Base-by-base conservation (phyloP, 345 rosid genomes). In the Gossypium thurberi region DNA sequence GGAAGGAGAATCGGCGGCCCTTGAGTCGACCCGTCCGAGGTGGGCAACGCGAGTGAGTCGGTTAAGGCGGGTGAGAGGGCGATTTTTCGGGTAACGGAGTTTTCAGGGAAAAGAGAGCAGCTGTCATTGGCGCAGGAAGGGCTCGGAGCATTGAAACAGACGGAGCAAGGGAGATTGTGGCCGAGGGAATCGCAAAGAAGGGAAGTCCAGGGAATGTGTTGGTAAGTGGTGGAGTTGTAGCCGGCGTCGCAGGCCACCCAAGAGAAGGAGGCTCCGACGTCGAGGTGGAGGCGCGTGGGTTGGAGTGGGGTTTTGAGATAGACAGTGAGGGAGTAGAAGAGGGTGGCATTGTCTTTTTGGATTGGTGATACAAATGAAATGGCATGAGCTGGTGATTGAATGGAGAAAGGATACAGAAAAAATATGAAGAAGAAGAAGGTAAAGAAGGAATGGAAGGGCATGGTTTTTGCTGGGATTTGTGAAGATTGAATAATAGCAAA, bases 51-150 rank as follows among this genome's bases (percentile, higher is more conserved):
- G 71, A 83, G 82, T 10, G 70, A 65, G 73, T 83, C 84, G 14
- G 50, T 50, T 53, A 83, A 18, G 68, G 82, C 84, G 58, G 83
- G 86, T 0, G 96, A 91, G 10, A 81, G 26, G 0, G 90, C 85
- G 26, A 85, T 81, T 1, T 77, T 79, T 17, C 52, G 6, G 6
- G 85, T 83, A 28, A 88, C 78, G 15, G 92, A 60, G 74, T 91
- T 91, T 10, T 82, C 88, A 0, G 90, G 90, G 3, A 17, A 3
- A 33, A 82, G 60, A 26, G 82, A 80, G 40, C 98, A 90, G 12
- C 90, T 86, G 82, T 87, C 78, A 74, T 87, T 87, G 75, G 83
- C 84, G 82, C 97, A 93, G 3, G 93, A 92, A 0, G 98, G 95
- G 66, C 82, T 61, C 0, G 87, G 82, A 10, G 78, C 53, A 17